A percentile compares a stretch with the other conserved stretches of the same genome.
Conservation (phyloP, 2,329 filamentous ascomycete species). For the Diplodia corticola region DNA sequence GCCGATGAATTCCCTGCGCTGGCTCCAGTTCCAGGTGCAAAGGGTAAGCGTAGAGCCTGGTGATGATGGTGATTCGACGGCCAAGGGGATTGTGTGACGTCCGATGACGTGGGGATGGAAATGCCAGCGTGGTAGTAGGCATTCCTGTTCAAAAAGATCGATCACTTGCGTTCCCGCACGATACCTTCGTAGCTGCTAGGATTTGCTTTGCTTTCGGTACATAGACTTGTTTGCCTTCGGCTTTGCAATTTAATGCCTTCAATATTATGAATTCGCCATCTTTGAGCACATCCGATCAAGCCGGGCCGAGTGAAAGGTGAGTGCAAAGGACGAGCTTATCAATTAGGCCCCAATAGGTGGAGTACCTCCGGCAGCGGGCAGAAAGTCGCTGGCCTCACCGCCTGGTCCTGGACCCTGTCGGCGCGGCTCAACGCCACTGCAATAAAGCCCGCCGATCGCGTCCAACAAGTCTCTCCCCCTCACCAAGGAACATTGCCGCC, state of each 20-base stretch:
- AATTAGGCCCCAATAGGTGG: background rate
- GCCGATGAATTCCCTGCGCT: slow-evolving; percentile 18
- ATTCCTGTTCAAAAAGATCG: background rate
- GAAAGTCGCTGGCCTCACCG: slow-evolving; percentile 4
- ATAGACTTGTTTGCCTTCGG: background rate
- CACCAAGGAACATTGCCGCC: background rate
- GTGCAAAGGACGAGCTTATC: background rate
- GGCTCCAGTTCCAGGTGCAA: background rate
- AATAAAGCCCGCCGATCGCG: slow-evolving; percentile 17
- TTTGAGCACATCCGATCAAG: too few species aligned
- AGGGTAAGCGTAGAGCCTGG: slow-evolving; percentile 23
- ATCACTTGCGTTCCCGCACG: background rate
- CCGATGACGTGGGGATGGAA: background rate
- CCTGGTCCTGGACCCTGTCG: slow-evolving; percentile 17
- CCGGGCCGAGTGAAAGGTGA: background rate
- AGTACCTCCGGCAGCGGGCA: background rate
- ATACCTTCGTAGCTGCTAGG: background rate
- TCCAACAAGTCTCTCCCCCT: slow-evolving; percentile 11
- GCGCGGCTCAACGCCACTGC: slow-evolving; percentile 11
- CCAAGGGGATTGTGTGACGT: background rate
- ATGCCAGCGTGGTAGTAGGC: background rate
- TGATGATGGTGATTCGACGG: background rate
- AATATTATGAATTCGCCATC: background rate
- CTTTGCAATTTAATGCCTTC: background rate
- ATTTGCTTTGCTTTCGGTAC: background rate